Base-by-base conservation (phyloP, 2,329 filamentous ascomycete species). In the Arthrobotrys megalospora region DNA sequence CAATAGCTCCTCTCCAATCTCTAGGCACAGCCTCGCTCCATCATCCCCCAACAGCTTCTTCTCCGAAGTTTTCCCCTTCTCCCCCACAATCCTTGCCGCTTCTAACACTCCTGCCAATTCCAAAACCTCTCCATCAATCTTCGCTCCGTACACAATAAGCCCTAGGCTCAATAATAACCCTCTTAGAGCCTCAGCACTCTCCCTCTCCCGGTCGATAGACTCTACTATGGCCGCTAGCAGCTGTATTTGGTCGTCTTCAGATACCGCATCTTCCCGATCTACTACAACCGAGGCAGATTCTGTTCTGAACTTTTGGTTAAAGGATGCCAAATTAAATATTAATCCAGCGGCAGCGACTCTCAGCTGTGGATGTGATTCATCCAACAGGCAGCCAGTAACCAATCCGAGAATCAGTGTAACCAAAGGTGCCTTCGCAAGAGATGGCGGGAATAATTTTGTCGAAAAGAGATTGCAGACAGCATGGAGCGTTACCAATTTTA, bases 391-490 rank as follows among this genome's bases (percentile, higher is more conserved):
- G 1, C 90, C 89, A 0, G 93, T 92, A 19, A 96, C 88, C 12
- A 97, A 87, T 76, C 89, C 86, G 0, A 92, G 90, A 32, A 95
- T 85, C 0, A 89, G 86, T 1, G 85, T 83, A 5, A 90, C 88
- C 62, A 94, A 84, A 21, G 81, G 65, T 0, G 88, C 85, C 1
- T 85, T 83, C 6, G 92, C 85, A 7, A 94, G 86, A 79, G 91
- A 88, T 1, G 89, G 87, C 0, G 90, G 86, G 82, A 91, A 96
- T 0, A 97, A 86, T 0, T 89, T 88, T 0, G 91, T 91, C 0
- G 89, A 91, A 85, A 97, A 97, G 48, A 97, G 86, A 82, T 97
- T 97, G 85, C 93, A 96, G 0, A 90, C 88, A 82, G 95, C 88
- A 81, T 97, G 94, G 21, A 97, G 85, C 0, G 93, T 91, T 14